A percentile compares a stretch with the other conserved stretches of the same genome.
These are phyloP conservation scores for Blastocrithidia nonstop DNA, from an alignment of 208 protist genomes.

Conservation along the genomic window DNA sequence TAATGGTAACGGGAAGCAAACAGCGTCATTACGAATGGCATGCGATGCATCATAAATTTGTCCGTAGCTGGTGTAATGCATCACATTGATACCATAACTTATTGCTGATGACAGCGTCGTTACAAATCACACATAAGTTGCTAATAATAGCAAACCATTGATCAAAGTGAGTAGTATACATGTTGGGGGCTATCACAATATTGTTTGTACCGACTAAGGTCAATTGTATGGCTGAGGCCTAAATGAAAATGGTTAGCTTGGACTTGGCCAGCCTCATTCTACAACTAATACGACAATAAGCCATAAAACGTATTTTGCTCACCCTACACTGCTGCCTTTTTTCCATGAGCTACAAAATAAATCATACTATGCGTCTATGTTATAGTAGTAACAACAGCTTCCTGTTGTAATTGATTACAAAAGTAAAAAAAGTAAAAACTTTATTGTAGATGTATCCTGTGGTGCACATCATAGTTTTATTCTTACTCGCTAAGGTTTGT, in stretches of 20 bases:
- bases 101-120: background rate
- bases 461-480: conserved; percentile 78
- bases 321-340: background rate
- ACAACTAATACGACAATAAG: background rate
- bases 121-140: background rate
- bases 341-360: conserved; percentile 1
- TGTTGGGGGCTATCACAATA: conserved; percentile 25
- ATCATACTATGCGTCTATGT: background rate
- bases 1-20: too few relatives aligned
- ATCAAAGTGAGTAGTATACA: conserved; percentile 1
- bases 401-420: background rate
- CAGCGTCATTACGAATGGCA: too few relatives aligned
- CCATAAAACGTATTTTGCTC: conserved; percentile 2
- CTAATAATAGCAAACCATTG: background rate
- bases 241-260: background rate
- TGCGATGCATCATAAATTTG: too few relatives aligned
- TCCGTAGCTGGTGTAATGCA: too few relatives aligned
- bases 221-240: background rate
- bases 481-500: conserved; percentile 45
- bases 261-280: background rate
- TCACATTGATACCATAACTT: conserved; percentile 11
- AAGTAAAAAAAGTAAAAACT: conserved; percentile 1
- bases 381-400: background rate
- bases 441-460: conserved; percentile 23
- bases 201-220: conserved; percentile 14